Base-by-base conservation (phyloP, 345 rosid genomes). In the Brassica rapa region DNA sequence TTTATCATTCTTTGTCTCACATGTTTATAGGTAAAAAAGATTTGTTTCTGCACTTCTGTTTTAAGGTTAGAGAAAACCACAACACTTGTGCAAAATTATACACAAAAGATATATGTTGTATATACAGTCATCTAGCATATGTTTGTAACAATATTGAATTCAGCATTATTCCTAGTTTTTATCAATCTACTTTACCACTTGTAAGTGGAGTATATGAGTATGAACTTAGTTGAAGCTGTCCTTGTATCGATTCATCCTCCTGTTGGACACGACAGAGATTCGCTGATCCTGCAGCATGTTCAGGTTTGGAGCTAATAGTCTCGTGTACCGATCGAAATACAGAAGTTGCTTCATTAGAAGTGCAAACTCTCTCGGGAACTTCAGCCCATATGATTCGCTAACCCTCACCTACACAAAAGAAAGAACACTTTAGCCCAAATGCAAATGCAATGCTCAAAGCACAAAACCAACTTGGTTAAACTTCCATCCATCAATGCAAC, bases 201-300 rank as follows among this genome's bases (percentile, higher is more conserved):
- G 62, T 43, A 60, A 43, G 4, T 32, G 11, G 19, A 51, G 21
- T 53, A 57, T 65, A 63, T 56, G 21, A 63, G 68, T 57, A 75
- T 75, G 70, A 70, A 70, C 71, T 86, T 85, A 88, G 80, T 77
- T 76, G 85, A 81, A 73, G 72, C 62, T 83, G 83, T 82, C 82
- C 53, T 82, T 83, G 1, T 84, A 84, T 60, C 63, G 68, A 77
- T 79, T 83, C 84, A 73, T 84, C 85, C 87, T 81, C 65, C 90
- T 86, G 81, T 87, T 88, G 9, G 97, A 89, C 73, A 78, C 93
- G 0, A 92, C 89, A 72, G 94, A 82, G 70, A 94, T 86, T 80
- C 98, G 87, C 86, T 94, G 98, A 78, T 94, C 98, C 72, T 87
- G 97, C 76, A 92, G 97, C 98, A 94, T 94, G 88, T 92, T 92